Evolutionary conservation across 208 protist species (phyloP), one percentile per base, ranked within the genome.

Genomic region (Trypanosoma platydactyli): DNA sequence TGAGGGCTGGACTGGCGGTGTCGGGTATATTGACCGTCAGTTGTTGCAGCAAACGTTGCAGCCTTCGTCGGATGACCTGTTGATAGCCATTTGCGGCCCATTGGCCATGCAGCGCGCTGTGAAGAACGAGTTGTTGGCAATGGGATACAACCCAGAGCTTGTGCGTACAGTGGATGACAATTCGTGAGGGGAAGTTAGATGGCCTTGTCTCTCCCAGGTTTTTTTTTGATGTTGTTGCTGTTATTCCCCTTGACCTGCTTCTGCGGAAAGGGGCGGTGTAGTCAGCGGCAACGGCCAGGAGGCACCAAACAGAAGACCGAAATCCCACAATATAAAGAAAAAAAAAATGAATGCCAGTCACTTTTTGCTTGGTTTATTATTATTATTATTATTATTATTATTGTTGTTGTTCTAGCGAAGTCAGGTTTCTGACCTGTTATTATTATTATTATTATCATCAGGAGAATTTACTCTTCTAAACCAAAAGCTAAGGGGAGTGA

Each of bases 21-120:
- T 89, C 20, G 83, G 80, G 25, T 89, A 81, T 68, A 69, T 89
- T 30, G 77, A 84, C 30, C 50, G 63, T 2, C 18, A 29, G 24
- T 60, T 70, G 0, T 63, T 91, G 51, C 82, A 75, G 57, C 76
- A 69, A 9, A 72, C 49, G 22, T 46, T 91, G 45, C 84, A 75
- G 46, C 42, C 80, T 1, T 83, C 86, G 27, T 80, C 74, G 20
- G 77, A 84, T 51, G 86, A 86, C 52, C 65, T 88, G 50, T 67
- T 92, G n/a, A 67, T 92, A 7, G 86, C 77, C n/a, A 89, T 92
- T 58, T 92, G 86, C 67, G 86, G 86, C 3, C 86, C 86, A 25
- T 81, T 78, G 44, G 79, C 86, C 27, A 92, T 92, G 86, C 86
- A 92, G 81, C 77, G 71, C 71, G 65, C 63, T 30, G 78, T 89